Evolutionary conservation across 805 yeast genomes (phyloP).

Genomic region (Saccharomycopsis synnaedendra): DNA sequence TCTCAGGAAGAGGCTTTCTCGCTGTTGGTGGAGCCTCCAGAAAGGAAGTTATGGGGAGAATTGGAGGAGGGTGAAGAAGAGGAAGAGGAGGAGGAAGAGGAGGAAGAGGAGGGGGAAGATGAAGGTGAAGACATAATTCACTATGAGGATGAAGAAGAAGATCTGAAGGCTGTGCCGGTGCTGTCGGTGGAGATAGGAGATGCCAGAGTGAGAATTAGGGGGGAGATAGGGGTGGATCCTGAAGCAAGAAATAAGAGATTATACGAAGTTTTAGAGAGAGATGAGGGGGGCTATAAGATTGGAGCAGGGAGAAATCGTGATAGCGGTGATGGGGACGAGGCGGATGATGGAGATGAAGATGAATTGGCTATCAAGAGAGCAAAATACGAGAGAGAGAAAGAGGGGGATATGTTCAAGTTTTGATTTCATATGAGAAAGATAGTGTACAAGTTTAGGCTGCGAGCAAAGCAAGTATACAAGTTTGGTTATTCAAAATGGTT

Average conservation of each 20-base stretch:
- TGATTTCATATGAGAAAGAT: not conserved
- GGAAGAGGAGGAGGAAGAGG: slow-evolving; percentile 26
- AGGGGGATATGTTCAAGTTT: slow-evolving; percentile 1
- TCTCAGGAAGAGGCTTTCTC: slow-evolving; percentile 20
- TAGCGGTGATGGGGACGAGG: slow-evolving; percentile 1
- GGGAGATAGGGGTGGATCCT: slow-evolving; percentile 2
- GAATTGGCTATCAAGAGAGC: slow-evolving; percentile 6
- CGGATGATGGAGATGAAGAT: slow-evolving; percentile 2
- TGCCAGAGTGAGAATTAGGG: not conserved
- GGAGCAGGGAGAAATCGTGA: slow-evolving; percentile 1
- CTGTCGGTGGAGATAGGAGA: not conserved
- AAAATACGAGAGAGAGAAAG: slow-evolving; percentile 4
- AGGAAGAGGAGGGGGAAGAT: slow-evolving; percentile 16
- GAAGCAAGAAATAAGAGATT: slow-evolving; percentile 8
- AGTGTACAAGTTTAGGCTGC: too few species aligned
- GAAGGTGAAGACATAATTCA: slow-evolving; percentile 1
- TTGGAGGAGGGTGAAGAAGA: slow-evolving; percentile 25
- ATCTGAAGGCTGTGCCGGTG: slow-evolving; percentile 18
- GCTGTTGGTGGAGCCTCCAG: not conserved
- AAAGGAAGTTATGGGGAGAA: slow-evolving; percentile 21
- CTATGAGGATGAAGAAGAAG: slow-evolving; percentile 8
- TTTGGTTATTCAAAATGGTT: too few species aligned
- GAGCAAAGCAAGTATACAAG: too few species aligned
- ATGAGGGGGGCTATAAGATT: slow-evolving; percentile 1
- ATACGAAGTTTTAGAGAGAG: slow-evolving; percentile 13